Conservation (phyloP, 1,139 yeast species). For the Lodderomyces oxycetoniae region DNA sequence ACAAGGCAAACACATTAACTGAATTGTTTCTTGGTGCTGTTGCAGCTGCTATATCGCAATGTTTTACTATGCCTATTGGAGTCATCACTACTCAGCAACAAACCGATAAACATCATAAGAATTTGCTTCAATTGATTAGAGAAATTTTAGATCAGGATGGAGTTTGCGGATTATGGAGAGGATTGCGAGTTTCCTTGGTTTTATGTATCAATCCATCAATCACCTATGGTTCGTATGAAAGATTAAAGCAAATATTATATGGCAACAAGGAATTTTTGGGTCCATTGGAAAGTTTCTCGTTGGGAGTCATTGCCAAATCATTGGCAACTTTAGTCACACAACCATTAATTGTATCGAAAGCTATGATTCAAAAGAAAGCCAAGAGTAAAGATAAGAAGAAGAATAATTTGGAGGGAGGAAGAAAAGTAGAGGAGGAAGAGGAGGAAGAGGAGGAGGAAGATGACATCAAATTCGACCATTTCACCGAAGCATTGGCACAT, state of each 20-base stretch:
- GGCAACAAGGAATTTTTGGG: conserved; percentile 44
- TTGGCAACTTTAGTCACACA: conserved; percentile 79
- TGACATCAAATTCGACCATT: conserved; percentile 35
- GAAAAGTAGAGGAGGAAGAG: conserved; percentile 7
- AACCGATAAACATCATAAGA: conserved; percentile 44
- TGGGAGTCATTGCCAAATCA: conserved; percentile 78
- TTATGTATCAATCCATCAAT: conserved; percentile 82
- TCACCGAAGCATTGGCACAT: conserved; percentile 41
- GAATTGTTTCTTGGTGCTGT: conserved; percentile 78
- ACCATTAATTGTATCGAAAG: conserved; percentile 80
- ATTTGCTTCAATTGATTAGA: conserved; percentile 45
- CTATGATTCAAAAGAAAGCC: conserved; percentile 60
- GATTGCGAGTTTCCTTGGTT: conserved; percentile 75
- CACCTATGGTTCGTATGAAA: conserved; percentile 79
- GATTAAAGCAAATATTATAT: conserved; percentile 55
- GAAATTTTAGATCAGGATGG: conserved; percentile 67
- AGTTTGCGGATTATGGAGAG: conserved; percentile 73
- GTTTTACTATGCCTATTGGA: conserved; percentile 78
- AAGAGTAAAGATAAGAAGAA: conserved; percentile 5
- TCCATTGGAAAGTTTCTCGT: conserved; percentile 63
- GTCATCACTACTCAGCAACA: conserved; percentile 85
- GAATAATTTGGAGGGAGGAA: background rate
- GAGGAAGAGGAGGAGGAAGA: conserved; percentile 25
- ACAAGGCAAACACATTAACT: conserved; percentile 52
- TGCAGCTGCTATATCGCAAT: conserved; percentile 81